These are phyloP conservation scores for Globisporangium okanoganense DNA, from an alignment of 352 stramenopile genomes.

Conservation along the genomic window DNA sequence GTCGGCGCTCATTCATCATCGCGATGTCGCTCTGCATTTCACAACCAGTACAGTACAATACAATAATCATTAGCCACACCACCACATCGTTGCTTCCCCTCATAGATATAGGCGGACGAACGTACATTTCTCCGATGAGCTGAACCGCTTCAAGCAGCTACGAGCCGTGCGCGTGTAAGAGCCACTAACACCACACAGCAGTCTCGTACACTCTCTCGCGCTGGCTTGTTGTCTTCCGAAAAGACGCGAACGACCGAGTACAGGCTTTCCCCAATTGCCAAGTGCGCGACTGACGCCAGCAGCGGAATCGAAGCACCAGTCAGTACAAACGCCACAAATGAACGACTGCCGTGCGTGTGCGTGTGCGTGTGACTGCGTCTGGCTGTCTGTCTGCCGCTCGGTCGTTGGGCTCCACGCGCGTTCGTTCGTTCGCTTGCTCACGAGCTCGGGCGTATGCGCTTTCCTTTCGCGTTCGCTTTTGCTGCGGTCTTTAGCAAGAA, in stretches of 20 bases:
- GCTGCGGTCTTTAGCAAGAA: constrained; percentile 2
- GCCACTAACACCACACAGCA: no score
- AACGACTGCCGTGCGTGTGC: neutral
- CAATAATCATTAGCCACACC: neutral
- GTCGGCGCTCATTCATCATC: constrained; percentile 72
- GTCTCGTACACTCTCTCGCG: no score
- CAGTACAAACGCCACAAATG: neutral
- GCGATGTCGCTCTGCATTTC: constrained; percentile 2
- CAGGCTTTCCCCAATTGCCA: no score
- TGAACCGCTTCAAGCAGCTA: no score
- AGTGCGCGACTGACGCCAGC: no score
- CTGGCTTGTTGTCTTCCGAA: no score
- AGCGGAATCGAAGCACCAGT: neutral
- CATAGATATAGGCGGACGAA: neutral
- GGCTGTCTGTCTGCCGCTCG: neutral
- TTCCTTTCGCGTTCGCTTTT: neutral
- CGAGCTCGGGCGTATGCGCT: neutral
- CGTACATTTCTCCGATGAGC: no score
- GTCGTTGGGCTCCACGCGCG: neutral
- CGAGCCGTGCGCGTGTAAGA: no score
- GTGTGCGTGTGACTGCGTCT: neutral
- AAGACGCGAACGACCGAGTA: no score
- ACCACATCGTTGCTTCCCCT: neutral
- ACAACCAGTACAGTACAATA: neutral
- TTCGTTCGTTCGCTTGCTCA: neutral